Evolutionary conservation across 768 basidiomycete species (phyloP), one percentile per base, ranked within the genome.

Genomic region (Russula ochroleuca): DNA sequence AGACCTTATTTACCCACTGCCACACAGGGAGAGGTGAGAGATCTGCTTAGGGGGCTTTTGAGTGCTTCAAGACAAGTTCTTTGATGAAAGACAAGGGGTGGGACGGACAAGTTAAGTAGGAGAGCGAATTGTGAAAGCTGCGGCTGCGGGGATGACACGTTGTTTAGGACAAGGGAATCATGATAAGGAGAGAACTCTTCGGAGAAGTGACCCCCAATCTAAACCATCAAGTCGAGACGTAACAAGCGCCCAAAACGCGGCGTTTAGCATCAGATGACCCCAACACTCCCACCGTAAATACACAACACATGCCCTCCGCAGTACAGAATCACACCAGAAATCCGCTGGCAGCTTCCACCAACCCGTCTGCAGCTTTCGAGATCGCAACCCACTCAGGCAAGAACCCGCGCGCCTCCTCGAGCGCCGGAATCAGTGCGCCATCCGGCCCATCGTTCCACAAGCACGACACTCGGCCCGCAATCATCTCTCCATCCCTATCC

Each of bases 341-440:
- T 4, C 56, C 33, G 15, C 49, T 58, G 1, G 10, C 7, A 15
- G 62, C 57, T 21, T 58, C 62, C 10, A 65, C 59, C 47, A 61
- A 48, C 2, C 64, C 64, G n/a, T 23, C 40, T 19, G 38, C 38
- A 48, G 54, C 50, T 15, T 59, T 67, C 28, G 65, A 23, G 23
- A 66, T 53, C 21, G 53, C 65, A 6, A 66, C 67, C 67, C 67
- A 68, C 41, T 62, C 56, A 2, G 67, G 67, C 23, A 68, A 51
- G 31, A 68, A 68, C 47, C 14, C 35, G 11, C 59, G 57, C 2
- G 61, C 65, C n/a, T 68, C 67, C 15, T 62, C 64, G 1, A 68
- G 52, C 17, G 61, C 64, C 1, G 67, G 67, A 8, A 66, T 62
- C 8, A 31, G 14, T 4, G 57, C 66, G 5, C 54, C 64, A 15